phyloP scores from a whole-genome alignment of 164 flowering plant species.

The Kingdonia uniflora region DNA sequence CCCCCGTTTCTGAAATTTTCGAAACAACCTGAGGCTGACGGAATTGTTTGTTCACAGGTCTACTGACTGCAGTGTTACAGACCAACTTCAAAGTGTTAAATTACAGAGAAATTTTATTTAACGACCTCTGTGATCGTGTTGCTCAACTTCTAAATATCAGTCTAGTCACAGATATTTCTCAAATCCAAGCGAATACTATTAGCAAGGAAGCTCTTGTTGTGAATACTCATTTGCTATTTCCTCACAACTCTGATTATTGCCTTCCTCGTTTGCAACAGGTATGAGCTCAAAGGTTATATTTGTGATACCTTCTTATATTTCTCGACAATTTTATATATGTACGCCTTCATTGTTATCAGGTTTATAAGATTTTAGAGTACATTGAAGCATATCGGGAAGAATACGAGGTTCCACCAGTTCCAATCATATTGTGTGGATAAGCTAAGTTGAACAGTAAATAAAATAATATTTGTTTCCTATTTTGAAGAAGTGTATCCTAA shows the following conservation, averaged over 20 bases:
- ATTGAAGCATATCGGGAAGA: constrained; percentile 15
- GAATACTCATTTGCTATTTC: constrained; percentile 23
- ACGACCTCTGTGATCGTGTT: constrained; percentile 21
- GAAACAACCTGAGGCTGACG: no score
- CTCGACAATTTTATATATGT: no score
- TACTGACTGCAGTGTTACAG: constrained; percentile 18
- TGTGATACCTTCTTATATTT: no score
- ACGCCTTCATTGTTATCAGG: constrained; percentile 1
- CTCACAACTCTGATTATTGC: constrained; percentile 18
- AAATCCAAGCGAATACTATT: background rate
- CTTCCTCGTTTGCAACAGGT: constrained; percentile 19
- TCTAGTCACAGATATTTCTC: constrained; percentile 10
- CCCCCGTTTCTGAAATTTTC: no score
- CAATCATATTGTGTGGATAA: constrained; percentile 23
- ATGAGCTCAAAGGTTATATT: no score
- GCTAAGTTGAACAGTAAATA: background rate
- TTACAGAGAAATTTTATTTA: constrained; percentile 13
- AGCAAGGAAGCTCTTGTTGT: constrained; percentile 14
- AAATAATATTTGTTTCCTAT: no score
- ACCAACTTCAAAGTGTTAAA: constrained; percentile 13
- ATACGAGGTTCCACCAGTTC: constrained; percentile 13
- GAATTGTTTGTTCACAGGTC: constrained; percentile 12
- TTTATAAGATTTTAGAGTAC: constrained; percentile 19
- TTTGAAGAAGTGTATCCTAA: no score
- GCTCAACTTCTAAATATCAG: constrained; percentile 21